Evolutionary conservation across 2,329 filamentous ascomycete genomes (phyloP).

Genomic region (Leptosphaerulina australis): DNA sequence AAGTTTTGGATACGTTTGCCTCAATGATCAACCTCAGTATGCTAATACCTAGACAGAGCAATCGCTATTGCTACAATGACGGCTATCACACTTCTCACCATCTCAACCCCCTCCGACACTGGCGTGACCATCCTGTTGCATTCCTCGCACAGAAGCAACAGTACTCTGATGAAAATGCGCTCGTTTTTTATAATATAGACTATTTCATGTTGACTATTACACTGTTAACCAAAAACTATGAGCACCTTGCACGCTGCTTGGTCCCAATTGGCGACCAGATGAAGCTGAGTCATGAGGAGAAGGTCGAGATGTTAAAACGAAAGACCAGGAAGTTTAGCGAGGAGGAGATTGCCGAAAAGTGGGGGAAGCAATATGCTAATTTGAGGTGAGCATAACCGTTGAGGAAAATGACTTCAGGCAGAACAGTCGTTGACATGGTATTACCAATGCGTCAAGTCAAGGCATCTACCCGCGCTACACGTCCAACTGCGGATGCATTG

Average conservation of each 20-base stretch:
- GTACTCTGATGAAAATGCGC: conserved; percentile 70
- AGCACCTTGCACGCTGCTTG: conserved; percentile 69
- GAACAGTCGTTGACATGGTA: too few species aligned
- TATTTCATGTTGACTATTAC: conserved; percentile 76
- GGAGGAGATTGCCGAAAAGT: conserved; percentile 67
- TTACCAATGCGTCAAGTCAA: too few species aligned
- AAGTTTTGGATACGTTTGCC: too few species aligned
- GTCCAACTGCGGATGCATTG: too few species aligned
- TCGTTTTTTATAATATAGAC: conserved; percentile 82
- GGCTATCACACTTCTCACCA: conserved; percentile 84
- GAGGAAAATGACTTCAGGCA: too few species aligned
- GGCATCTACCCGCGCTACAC: too few species aligned
- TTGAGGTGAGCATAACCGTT: conserved; percentile 36
- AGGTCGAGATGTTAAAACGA: conserved; percentile 65
- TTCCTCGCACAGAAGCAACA: conserved; percentile 72
- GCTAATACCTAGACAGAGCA: conserved; percentile 61
- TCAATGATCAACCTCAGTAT: background rate
- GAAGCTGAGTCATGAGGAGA: conserved; percentile 67
- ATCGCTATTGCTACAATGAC: conserved; percentile 82
- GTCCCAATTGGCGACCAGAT: conserved; percentile 78
- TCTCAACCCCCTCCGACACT: conserved; percentile 77
- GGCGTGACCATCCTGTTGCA: conserved; percentile 77
- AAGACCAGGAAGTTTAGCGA: conserved; percentile 71
- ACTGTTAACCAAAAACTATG: conserved; percentile 73
- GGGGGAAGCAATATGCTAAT: conserved; percentile 48